phyloP scores from a whole-genome alignment of 768 basidiomycete species.

The Hygrocybe coccinea region DNA sequence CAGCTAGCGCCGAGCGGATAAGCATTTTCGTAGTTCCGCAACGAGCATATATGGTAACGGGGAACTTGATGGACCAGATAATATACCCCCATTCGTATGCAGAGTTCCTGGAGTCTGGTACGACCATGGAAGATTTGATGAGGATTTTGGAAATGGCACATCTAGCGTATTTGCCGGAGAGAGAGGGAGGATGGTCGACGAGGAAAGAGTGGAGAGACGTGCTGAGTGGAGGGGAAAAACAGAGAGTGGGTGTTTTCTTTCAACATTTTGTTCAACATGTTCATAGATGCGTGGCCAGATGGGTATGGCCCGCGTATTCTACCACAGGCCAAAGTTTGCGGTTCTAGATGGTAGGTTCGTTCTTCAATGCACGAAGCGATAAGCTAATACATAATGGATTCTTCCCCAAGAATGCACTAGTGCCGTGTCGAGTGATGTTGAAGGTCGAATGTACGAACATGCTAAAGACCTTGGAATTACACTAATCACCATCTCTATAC shows the following conservation, averaged over 20 bases:
- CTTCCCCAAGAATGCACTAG: slow-evolving; percentile 77
- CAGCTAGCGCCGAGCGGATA: slow-evolving; percentile 37
- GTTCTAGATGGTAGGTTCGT: slow-evolving; percentile 66
- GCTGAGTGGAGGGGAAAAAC: slow-evolving; percentile 94
- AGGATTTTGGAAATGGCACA: slow-evolving; percentile 77
- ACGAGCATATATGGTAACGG: slow-evolving; percentile 86
- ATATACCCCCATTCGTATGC: slow-evolving; percentile 88
- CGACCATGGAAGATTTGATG: slow-evolving; percentile 65
- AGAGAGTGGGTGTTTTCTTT: slow-evolving; percentile 47
- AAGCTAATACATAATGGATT: too few relatives aligned
- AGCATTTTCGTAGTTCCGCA: slow-evolving; percentile 88
- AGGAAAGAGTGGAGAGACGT: slow-evolving; percentile 97
- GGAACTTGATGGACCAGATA: slow-evolving; percentile 85
- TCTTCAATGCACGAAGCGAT: not conserved
- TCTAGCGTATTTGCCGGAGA: slow-evolving; percentile 73
- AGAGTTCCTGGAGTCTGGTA: slow-evolving; percentile 56
- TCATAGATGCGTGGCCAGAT: slow-evolving; percentile 44
- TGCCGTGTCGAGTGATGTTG: slow-evolving; percentile 93
- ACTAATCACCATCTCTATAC: slow-evolving; percentile 85
- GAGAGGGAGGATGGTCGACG: slow-evolving; percentile 88
- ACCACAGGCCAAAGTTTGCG: slow-evolving; percentile 77
- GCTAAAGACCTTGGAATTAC: slow-evolving; percentile 87
- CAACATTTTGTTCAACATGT: not conserved
- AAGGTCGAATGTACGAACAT: slow-evolving; percentile 92
- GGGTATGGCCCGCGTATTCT: slow-evolving; percentile 90